These are phyloP conservation scores for Suillus spraguei DNA, from an alignment of 768 basidiomycete species.

Conservation along the genomic window DNA sequence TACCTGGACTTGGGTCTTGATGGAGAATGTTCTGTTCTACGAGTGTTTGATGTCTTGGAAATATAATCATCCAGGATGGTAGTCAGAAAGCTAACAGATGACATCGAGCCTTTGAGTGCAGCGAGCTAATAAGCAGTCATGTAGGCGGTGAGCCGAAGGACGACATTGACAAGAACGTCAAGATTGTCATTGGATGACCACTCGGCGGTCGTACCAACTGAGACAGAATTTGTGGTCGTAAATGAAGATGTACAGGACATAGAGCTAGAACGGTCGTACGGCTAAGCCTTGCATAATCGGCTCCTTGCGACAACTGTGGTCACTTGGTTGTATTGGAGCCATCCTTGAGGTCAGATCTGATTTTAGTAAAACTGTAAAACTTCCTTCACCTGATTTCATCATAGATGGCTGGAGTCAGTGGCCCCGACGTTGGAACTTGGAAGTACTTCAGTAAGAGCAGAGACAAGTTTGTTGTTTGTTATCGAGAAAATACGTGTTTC, in stretches of 20 bases:
- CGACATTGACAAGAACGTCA: background rate
- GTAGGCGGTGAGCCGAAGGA: background rate
- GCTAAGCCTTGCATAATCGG: background rate
- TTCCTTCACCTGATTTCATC: background rate
- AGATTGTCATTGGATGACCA: background rate
- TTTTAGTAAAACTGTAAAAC: background rate
- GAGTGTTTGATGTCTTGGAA: slow-evolving; percentile 5
- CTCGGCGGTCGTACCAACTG: background rate
- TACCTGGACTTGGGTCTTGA: slow-evolving; percentile 9
- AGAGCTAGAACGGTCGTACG: background rate
- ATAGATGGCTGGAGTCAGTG: background rate
- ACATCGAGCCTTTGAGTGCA: background rate
- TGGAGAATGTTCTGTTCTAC: slow-evolving; percentile 5
- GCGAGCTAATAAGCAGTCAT: background rate
- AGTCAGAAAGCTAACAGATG: background rate
- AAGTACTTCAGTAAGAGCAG: background rate
- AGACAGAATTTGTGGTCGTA: background rate
- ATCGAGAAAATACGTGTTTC: background rate
- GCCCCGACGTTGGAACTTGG: background rate
- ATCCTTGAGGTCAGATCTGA: background rate
- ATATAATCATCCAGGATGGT: background rate
- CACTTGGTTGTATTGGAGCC: background rate
- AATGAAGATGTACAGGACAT: background rate
- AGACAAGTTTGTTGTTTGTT: background rate
- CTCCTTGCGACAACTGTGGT: background rate